Percentiles rank a stretch among this genome's conserved stretches.
Conservation (phyloP, 2,329 filamentous ascomycete species). For the Zarea fungicola region DNA sequence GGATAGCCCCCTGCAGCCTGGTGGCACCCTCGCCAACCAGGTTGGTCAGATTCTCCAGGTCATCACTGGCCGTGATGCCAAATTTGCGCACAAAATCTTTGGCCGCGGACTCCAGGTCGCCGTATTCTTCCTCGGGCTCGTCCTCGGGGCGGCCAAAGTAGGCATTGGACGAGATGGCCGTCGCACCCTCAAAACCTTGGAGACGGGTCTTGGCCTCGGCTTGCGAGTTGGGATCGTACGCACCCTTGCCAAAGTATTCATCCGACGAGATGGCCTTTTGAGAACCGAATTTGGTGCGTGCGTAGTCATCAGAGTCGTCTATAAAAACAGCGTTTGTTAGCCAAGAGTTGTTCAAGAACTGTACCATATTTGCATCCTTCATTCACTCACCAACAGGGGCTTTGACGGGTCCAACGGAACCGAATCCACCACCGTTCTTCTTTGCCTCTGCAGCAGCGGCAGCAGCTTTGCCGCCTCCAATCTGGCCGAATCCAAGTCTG, state of each 20-base stretch:
- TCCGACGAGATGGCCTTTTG: slow-evolving; percentile 98
- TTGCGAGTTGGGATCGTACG: slow-evolving; percentile 74
- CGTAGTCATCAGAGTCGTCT: slow-evolving; percentile 77
- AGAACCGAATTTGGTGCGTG: slow-evolving; percentile 78
- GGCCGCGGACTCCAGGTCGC: slow-evolving; percentile 85
- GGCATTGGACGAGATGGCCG: slow-evolving; percentile 88
- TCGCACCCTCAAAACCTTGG: slow-evolving; percentile 88
- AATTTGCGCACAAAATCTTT: slow-evolving; percentile 96
- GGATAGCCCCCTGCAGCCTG: slow-evolving; percentile 72
- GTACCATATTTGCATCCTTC: no score
- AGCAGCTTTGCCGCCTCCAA: slow-evolving; percentile 59
- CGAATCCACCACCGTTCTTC: slow-evolving; percentile 81
- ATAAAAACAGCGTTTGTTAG: not conserved
- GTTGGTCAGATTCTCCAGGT: slow-evolving; percentile 83
- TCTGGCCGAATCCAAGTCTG: slow-evolving; percentile 82
- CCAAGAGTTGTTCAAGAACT: no score
- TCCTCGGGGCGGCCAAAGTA: slow-evolving; percentile 95
- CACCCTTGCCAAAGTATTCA: slow-evolving; percentile 92
- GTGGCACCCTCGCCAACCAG: slow-evolving; percentile 80
- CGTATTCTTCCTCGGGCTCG: slow-evolving; percentile 73
- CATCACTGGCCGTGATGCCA: slow-evolving; percentile 91
- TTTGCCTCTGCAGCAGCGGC: slow-evolving; percentile 46
- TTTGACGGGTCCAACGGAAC: slow-evolving; percentile 73
- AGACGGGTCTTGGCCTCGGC: slow-evolving; percentile 82
- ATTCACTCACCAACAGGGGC: slow-evolving; percentile 63